Percentiles rank a stretch among this genome's conserved stretches.
These are phyloP conservation scores for Scheffersomyces lignosus DNA, from an alignment of 805 yeast species.

Conservation along the genomic window DNA sequence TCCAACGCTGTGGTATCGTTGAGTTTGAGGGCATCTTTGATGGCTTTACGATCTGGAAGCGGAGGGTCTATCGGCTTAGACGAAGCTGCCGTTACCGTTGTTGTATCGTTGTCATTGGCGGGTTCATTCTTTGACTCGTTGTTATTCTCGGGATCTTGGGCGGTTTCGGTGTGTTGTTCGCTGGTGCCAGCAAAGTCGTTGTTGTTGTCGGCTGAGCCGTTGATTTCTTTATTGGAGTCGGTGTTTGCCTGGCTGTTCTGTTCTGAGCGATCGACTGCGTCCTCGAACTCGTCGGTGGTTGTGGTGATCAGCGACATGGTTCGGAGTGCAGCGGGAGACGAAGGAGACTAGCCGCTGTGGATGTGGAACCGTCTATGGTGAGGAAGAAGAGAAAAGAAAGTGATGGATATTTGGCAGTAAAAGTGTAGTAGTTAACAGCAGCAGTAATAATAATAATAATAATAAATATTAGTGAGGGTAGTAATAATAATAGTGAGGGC, in stretches of 20 bases:
- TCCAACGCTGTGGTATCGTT: slow-evolving; percentile 7
- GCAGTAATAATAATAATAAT: too few species aligned
- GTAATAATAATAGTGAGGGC: too few species aligned
- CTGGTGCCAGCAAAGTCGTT: slow-evolving; percentile 1
- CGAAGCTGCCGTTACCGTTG: slow-evolving; percentile 5
- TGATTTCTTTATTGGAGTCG: slow-evolving; percentile 1
- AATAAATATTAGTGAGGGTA: too few species aligned
- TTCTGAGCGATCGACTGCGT: neutral
- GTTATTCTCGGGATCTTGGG: too few species aligned
- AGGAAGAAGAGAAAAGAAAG: too few species aligned
- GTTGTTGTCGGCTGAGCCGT: neutral
- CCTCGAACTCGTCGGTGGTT: slow-evolving; percentile 3
- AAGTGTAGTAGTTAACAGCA: too few species aligned
- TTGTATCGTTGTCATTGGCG: slow-evolving; percentile 4
- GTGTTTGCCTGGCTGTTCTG: slow-evolving; percentile 1
- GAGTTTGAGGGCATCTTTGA: slow-evolving; percentile 20
- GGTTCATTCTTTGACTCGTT: too few species aligned
- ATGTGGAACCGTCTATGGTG: too few species aligned
- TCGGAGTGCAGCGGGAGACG: too few species aligned
- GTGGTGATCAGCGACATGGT: slow-evolving; percentile 1
- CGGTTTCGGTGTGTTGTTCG: neutral
- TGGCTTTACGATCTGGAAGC: slow-evolving; percentile 34
- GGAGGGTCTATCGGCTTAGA: slow-evolving; percentile 24
- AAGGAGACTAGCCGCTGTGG: too few species aligned
- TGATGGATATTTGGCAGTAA: too few species aligned